phyloP scores from a whole-genome alignment of 495 filamentous ascomycete species.

The Neurospora sp. region DNA sequence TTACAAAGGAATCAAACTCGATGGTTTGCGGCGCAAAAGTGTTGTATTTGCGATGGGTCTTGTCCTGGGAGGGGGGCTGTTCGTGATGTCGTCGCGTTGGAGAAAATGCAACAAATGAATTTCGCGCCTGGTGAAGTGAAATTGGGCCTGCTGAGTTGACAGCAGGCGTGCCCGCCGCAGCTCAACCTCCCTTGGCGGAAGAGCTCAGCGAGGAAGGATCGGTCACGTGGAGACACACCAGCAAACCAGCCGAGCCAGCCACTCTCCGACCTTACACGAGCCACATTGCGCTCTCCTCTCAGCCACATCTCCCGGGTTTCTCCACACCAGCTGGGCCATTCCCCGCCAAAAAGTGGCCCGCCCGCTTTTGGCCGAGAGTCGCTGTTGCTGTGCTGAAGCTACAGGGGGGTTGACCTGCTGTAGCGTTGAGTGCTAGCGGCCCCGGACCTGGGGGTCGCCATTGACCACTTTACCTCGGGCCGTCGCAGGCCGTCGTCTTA shows the following conservation, averaged over 20 bases:
- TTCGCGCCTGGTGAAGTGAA: conserved; percentile 18
- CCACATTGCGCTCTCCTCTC: neutral
- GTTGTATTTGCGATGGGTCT: conserved; percentile 10
- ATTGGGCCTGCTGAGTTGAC: neutral
- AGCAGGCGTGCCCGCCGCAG: neutral
- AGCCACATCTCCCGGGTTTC: neutral
- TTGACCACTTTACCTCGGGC: conserved; percentile 16
- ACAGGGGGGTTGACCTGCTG: neutral
- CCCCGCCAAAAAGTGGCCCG: neutral
- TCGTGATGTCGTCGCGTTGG: conserved; percentile 25
- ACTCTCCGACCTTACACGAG: neutral
- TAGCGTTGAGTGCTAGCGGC: neutral
- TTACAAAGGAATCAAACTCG: neutral
- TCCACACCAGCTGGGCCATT: neutral
- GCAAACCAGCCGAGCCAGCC: neutral
- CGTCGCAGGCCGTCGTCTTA: conserved; percentile 18
- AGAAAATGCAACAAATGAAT: conserved; percentile 13
- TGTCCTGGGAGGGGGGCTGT: conserved; percentile 6
- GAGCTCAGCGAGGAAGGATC: neutral
- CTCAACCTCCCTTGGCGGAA: neutral
- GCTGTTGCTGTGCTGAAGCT: neutral
- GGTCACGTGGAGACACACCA: neutral
- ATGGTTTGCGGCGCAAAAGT: conserved; percentile 10
- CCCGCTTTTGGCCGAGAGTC: neutral
- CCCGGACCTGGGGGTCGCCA: neutral